Base-by-base conservation (phyloP, 768 basidiomycete genomes). In the Gautieria morchelliformis region DNA sequence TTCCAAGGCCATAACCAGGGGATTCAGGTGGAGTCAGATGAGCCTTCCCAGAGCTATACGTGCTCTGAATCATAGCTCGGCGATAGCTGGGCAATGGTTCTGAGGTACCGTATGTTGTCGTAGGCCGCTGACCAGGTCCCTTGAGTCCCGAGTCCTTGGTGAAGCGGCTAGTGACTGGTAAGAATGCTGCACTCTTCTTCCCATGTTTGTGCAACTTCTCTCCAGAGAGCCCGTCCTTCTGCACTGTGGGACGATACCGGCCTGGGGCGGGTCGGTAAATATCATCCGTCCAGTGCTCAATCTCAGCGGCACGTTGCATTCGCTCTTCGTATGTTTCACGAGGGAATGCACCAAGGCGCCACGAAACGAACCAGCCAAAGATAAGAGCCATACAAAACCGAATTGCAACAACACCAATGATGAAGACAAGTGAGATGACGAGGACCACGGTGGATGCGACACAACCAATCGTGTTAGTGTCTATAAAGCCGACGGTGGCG, bases 361-460 rank as follows among this genome's bases (percentile, higher is more conserved):
- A 93, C n/a, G 89, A 92, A 69, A 90, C 87, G 80, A 97, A 98
- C 96, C 96, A 99, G 24, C 89, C 80, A 71, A 98, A 99, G 68
- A 95, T 77, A 66, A 96, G 89, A 48, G 96, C 96, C 93, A 98
- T 95, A 63, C 80, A 75, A 73, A 98, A 99, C 37, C 93, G 89
- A 69, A 96, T 93, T 54, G 82, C 78, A 61, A 98, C 95, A 60
- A 98, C 95, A 59, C 95, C 95, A 61, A 95, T 86, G 69, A 99
- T 98, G 80, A 98, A 96, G 62, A 93, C 80, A 64, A 98, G 84
- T 48, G 95, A 97, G 57, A 95, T 78, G 69, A 93, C 95, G 58
- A 98, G 87, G 39, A 98, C 93, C 62, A 99, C 87, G 58, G 85
- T 78, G 7, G 95, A 96, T 7, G 95, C 94, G 59, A 98, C 90